Percentiles rank a stretch among this genome's conserved stretches.
Conservation (phyloP, 306 rosid genomes). For the Cucumis cinereus region DNA sequence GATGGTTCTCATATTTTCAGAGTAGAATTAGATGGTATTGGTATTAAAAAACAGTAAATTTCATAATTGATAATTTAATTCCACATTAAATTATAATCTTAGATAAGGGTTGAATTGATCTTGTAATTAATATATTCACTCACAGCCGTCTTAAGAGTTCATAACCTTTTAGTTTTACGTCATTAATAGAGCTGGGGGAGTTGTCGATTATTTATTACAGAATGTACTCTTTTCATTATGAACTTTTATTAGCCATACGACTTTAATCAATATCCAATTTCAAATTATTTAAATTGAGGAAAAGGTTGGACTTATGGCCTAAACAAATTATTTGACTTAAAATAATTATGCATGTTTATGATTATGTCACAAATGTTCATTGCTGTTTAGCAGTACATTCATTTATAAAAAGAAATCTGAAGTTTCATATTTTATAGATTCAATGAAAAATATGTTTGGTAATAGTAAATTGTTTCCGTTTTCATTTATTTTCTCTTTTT, state of each 20-base stretch:
- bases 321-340: neutral
- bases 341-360: neutral
- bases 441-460: neutral
- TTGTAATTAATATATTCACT: neutral
- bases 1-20: too few species aligned
- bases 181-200: neutral
- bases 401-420: too few species aligned
- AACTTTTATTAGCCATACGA: neutral
- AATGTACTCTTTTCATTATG: neutral
- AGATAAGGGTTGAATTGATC: neutral
- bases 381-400: neutral
- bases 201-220: neutral
- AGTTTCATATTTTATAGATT: neutral
- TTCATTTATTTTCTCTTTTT: too few species aligned
- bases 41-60: too few species aligned
- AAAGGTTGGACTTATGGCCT: neutral
- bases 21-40: too few species aligned
- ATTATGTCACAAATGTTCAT: neutral
- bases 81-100: too few species aligned
- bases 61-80: too few species aligned
- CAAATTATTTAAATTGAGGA: neutral
- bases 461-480: too few species aligned
- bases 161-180: neutral
- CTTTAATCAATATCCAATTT: neutral
- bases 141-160: neutral